phyloP scores from a whole-genome alignment of 106 monocot genomes.

The Phalaenopsis aphrodite region DNA sequence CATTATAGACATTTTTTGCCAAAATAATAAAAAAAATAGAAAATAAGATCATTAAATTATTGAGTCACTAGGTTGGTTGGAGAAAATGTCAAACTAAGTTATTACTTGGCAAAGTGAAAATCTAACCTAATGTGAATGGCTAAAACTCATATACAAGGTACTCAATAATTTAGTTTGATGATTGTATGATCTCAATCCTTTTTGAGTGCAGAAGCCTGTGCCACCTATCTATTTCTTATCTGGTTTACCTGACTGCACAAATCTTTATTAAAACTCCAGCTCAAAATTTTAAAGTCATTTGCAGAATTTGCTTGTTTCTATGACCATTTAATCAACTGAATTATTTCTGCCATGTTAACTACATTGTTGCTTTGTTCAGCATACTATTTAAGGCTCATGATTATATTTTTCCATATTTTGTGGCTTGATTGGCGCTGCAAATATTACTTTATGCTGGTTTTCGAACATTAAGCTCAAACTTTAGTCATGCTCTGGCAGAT shows the following conservation, averaged over 20 bases:
- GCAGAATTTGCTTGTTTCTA: neutral
- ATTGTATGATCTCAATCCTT: neutral
- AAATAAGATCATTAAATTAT: too few species aligned
- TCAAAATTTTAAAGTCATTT: neutral
- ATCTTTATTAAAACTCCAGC: neutral
- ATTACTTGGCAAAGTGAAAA: neutral
- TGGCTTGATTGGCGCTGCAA: neutral
- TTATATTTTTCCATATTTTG: neutral
- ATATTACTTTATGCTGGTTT: neutral
- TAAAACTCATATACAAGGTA: neutral
- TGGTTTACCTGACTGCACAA: neutral
- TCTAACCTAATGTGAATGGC: neutral
- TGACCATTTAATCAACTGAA: neutral
- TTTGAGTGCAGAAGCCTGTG: neutral
- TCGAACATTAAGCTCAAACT: neutral
- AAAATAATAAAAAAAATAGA: too few species aligned
- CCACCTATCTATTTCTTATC: neutral
- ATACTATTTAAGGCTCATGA: neutral
- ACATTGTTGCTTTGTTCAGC: neutral
- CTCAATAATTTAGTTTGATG: neutral
- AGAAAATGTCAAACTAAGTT: too few species aligned
- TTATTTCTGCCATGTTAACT: neutral
- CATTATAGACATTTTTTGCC: too few species aligned
- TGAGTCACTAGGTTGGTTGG: too few species aligned
- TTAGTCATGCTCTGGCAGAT: constrained; percentile 15